Conservation (phyloP, 306 rosid species). For the Vicia faba region DNA sequence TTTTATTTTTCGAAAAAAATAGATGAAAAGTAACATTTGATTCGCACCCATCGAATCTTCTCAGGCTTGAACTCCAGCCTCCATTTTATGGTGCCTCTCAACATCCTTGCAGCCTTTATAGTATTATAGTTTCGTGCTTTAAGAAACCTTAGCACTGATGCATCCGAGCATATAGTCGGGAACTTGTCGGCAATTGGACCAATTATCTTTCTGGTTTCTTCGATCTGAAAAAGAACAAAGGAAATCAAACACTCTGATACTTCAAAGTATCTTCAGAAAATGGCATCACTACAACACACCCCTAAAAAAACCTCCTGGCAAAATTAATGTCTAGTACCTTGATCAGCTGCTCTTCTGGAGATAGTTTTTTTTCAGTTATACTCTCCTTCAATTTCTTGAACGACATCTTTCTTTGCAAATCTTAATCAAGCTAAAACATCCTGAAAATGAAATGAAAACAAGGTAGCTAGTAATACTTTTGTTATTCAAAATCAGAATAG, state of each 20-base stretch:
- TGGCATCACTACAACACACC: too few species aligned
- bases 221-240: conserved; percentile 43
- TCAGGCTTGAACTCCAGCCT: conserved; percentile 76
- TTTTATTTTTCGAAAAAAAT: not conserved
- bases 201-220: conserved; percentile 59
- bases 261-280: too few species aligned
- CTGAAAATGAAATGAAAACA: conserved; percentile 37
- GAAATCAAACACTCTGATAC: too few species aligned
- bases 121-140: conserved; percentile 67
- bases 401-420: conserved; percentile 51
- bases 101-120: conserved; percentile 68
- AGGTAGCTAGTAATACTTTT: too few species aligned
- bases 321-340: conserved; percentile 49
- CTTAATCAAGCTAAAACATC: conserved; percentile 26
- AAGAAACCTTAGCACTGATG: conserved; percentile 66
- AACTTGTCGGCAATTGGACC: conserved; percentile 68
- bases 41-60: conserved; percentile 66
- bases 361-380: conserved; percentile 45
- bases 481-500: not conserved
- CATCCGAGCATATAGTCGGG: conserved; percentile 56
- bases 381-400: conserved; percentile 45
- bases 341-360: conserved; percentile 56
- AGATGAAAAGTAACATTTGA: conserved; percentile 1
- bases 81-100: conserved; percentile 70
- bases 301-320: too few species aligned